Evolutionary conservation across 768 basidiomycete species (phyloP).

Genomic region (Filobasidium floriforme): DNA sequence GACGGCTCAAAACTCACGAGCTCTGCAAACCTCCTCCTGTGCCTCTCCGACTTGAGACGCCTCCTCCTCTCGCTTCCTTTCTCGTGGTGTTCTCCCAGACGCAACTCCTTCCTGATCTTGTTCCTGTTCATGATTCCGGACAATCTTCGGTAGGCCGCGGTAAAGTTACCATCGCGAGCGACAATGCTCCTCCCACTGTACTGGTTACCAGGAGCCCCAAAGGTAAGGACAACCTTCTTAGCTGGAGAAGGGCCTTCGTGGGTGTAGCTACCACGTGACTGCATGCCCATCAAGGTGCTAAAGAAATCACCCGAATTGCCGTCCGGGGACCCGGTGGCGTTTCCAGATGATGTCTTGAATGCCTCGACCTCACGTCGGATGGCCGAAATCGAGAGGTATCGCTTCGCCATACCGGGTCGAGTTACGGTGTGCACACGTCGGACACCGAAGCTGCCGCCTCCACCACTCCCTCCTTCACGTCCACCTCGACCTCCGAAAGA

Average conservation of each 20-base stretch:
- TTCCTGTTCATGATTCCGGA: constrained; percentile 21
- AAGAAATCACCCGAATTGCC: not conserved
- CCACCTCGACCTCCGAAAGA: constrained; percentile 1
- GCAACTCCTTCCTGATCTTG: constrained; percentile 27
- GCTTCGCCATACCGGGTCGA: not conserved
- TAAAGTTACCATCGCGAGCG: constrained; percentile 5
- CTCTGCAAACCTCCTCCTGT: constrained; percentile 32
- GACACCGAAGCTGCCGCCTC: constrained; percentile 7
- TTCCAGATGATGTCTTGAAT: too few relatives aligned
- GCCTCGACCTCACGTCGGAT: not conserved
- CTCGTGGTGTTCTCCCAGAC: constrained; percentile 28
- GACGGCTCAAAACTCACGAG: constrained; percentile 22
- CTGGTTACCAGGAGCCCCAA: constrained; percentile 15
- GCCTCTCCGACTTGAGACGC: constrained; percentile 28
- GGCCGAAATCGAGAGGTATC: constrained; percentile 2
- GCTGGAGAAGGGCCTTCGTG: not conserved
- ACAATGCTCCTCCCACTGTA: constrained; percentile 18
- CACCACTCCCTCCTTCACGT: constrained; percentile 17
- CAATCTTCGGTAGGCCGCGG: constrained; percentile 14
- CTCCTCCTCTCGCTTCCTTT: constrained; percentile 31
- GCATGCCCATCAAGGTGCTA: not conserved
- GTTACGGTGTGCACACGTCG: not conserved
- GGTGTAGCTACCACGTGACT: not conserved
- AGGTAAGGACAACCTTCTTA: not conserved
- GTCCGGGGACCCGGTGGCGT: too few relatives aligned